Evolutionary conservation across 441 rosid genomes (phyloP), one percentile per base, ranked within the genome.

Genomic region (Lepidium campestre): DNA sequence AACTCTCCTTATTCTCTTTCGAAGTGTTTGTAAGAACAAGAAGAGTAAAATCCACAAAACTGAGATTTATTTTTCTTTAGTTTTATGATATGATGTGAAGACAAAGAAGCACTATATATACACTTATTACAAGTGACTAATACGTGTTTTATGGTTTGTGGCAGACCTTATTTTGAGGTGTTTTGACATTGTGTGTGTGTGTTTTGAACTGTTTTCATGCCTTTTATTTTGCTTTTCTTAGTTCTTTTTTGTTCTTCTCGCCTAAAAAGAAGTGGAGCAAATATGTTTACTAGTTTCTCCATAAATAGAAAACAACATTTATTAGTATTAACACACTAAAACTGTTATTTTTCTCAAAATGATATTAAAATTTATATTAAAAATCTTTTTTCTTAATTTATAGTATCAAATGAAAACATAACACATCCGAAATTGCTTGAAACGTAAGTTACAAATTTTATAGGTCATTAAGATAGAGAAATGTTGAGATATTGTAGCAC

Each of bases 151-250:
- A 7, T 52, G n/a, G 42, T 66, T 60, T 73, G 63, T 67, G 77
- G 68, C 22, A 11, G 12, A 14, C 68, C 77, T 44, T 59, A 37
- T 19, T 59, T 13, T 54, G 17, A 53, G 77, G 72, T 36, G 23
- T 45, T 59, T 73, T 60, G 57, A 73, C 76, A 59, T 6, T 47
- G 57, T 19, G 10, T 41, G 6, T 54, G 42, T 64, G 14, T 52
- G 63, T 25, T 73, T 60, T 44, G 72, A 60, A 53, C 77, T 73
- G 77, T 60, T 73, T 73, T 67, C 13, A 37, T 73, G 77, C 77
- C 73, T 67, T 73, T 23, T 67, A 47, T 73, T 67, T 67, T 67
- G 77, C 68, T 44, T 19, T 29, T 11, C 4, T 13, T 57, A 13
- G 4, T 35, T 9, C 18, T 31, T 17, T 40, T 46, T 29, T 20